phyloP scores from a whole-genome alignment of 148 eudicot genomes.

The Amaranthus cruentus region DNA sequence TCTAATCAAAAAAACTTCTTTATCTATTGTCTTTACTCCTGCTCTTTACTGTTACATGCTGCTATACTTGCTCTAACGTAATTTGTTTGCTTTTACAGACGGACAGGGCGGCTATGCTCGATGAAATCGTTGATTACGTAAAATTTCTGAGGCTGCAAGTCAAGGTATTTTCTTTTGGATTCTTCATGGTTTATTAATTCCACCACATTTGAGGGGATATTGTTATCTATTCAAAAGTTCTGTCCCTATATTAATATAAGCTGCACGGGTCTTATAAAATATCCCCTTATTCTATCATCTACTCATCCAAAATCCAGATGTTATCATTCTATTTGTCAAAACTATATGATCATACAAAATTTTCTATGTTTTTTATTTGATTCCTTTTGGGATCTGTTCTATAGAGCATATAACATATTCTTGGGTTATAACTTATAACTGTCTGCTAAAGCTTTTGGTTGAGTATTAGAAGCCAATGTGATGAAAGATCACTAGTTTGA shows the following conservation, averaged over 20 bases:
- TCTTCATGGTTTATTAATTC: background rate
- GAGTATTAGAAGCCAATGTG: no score
- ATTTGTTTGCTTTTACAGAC: conserved; percentile 29
- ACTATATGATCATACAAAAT: background rate
- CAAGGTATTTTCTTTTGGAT: conserved; percentile 33
- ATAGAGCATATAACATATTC: no score
- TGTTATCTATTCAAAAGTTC: conserved; percentile 6
- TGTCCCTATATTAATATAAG: background rate
- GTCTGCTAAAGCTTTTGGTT: no score
- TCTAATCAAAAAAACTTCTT: background rate
- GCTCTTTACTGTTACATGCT: background rate
- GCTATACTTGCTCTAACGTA: conserved; percentile 3
- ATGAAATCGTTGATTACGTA: conserved; percentile 53
- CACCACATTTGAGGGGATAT: conserved; percentile 13
- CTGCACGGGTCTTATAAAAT: conserved; percentile 1
- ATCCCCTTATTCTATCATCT: background rate
- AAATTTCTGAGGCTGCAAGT: conserved; percentile 54
- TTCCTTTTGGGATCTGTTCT: background rate
- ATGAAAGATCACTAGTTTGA: no score
- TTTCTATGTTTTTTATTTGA: background rate
- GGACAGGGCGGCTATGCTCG: conserved; percentile 58
- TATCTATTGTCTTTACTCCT: background rate
- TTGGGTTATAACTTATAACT: no score
- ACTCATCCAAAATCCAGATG: background rate
- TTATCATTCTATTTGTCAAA: conserved; percentile 1